Percentiles rank a stretch among this genome's conserved stretches.
Conservation (phyloP, 108 stramenopile genomes). For the Pinguiococcus pyrenoidosus region DNA sequence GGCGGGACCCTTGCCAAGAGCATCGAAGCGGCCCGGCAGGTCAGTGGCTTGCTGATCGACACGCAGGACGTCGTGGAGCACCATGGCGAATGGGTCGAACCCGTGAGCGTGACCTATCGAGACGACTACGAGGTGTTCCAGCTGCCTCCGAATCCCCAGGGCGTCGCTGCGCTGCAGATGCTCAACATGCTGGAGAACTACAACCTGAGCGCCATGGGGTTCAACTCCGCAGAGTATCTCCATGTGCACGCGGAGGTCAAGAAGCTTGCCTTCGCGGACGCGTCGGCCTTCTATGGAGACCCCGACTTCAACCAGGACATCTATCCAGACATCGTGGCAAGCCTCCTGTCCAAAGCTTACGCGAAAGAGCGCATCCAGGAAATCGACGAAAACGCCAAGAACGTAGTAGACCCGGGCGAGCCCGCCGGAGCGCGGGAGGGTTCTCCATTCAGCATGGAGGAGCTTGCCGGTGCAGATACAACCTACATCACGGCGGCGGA, state of each 20-base stretch:
- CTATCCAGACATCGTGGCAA: background rate
- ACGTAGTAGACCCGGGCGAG: background rate
- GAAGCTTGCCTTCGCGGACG: conserved; percentile 2
- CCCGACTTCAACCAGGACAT: background rate
- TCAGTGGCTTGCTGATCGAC: background rate
- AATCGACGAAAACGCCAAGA: background rate
- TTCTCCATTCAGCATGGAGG: background rate
- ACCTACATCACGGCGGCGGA: background rate
- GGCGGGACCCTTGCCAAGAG: background rate
- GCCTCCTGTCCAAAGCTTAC: background rate
- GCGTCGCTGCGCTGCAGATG: background rate
- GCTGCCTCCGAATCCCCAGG: background rate
- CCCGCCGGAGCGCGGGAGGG: too few relatives aligned
- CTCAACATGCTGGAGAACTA: background rate
- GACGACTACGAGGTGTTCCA: background rate
- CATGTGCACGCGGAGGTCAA: background rate
- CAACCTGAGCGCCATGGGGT: background rate
- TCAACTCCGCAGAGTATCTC: background rate
- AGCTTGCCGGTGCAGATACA: background rate
- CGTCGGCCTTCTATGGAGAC: background rate
- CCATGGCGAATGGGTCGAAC: background rate
- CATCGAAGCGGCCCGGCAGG: background rate
- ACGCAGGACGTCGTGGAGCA: background rate
- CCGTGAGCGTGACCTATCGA: background rate
- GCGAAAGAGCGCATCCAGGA: background rate